Conservation (phyloP, 2,329 filamentous ascomycete genomes). For the Diaporthe citri region DNA sequence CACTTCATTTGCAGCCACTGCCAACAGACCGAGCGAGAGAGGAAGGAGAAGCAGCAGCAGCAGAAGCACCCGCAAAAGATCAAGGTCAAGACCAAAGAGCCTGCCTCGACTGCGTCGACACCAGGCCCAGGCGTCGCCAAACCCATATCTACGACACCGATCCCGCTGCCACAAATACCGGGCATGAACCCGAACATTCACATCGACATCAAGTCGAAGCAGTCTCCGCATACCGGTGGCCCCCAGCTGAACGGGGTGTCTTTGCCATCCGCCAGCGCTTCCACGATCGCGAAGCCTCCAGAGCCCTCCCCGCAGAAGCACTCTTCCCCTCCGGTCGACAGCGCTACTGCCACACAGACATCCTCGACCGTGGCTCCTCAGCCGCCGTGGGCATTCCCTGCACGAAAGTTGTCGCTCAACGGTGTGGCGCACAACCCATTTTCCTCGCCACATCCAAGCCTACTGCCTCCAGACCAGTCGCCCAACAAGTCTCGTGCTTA, state of each 20-base stretch:
- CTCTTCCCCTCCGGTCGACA: slow-evolving; percentile 34
- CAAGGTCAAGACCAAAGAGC: slow-evolving; percentile 64
- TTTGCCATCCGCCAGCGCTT: slow-evolving; percentile 34
- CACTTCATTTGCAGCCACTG: slow-evolving; percentile 88
- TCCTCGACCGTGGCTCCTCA: slow-evolving; percentile 21
- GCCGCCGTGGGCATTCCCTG: slow-evolving; percentile 17
- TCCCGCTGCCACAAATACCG: slow-evolving; percentile 39
- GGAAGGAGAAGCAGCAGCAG: slow-evolving; percentile 70
- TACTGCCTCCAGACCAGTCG: slow-evolving; percentile 57
- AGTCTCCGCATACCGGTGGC: slow-evolving; percentile 12
- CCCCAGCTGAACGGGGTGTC: slow-evolving; percentile 36
- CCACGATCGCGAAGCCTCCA: slow-evolving; percentile 23
- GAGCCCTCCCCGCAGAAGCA: slow-evolving; percentile 40
- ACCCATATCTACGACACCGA: slow-evolving; percentile 42
- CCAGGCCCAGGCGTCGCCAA: slow-evolving; percentile 39
- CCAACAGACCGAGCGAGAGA: slow-evolving; percentile 67
- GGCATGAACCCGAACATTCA: slow-evolving; percentile 28
- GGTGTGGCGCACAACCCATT: slow-evolving; percentile 54
- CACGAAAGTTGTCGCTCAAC: slow-evolving; percentile 46
- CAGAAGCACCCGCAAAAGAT: slow-evolving; percentile 69
- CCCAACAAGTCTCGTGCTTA: slow-evolving; percentile 56
- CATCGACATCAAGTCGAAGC: slow-evolving; percentile 25
- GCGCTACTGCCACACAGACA: slow-evolving; percentile 21
- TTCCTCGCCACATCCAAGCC: slow-evolving; percentile 57
- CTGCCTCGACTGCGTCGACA: slow-evolving; percentile 45